Evolutionary conservation across 495 filamentous ascomycete species (phyloP).

Genomic region (Jackrogersella multiformis): DNA sequence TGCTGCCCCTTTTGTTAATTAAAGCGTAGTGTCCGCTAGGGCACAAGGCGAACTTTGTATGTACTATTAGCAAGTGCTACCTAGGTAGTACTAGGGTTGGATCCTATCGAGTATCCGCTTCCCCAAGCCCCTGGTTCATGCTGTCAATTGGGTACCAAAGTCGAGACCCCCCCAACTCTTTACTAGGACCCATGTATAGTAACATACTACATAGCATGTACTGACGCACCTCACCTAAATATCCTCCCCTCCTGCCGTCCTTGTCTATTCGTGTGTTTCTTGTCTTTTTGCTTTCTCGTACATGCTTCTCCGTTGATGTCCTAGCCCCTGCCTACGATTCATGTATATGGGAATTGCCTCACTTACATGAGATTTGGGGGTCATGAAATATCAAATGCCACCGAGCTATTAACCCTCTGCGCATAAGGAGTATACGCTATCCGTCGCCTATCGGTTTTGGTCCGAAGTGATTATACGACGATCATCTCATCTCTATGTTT

Average conservation of each 20-base stretch:
- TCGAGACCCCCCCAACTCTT: slow-evolving; percentile 27
- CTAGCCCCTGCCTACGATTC: slow-evolving; percentile 25
- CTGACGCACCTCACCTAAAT: slow-evolving; percentile 27
- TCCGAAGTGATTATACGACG: slow-evolving; percentile 30
- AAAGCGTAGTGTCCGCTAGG: too few species aligned
- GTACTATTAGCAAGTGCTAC: background rate
- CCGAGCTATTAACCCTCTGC: slow-evolving; percentile 21
- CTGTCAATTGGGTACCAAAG: slow-evolving; percentile 34
- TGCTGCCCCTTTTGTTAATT: too few species aligned
- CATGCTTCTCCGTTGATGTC: slow-evolving; percentile 22
- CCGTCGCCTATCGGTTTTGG: slow-evolving; percentile 3
- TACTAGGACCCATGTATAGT: slow-evolving; percentile 37
- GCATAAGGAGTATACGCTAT: slow-evolving; percentile 16
- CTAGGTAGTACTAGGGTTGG: slow-evolving; percentile 8
- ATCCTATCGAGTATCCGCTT: slow-evolving; percentile 33
- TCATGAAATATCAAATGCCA: slow-evolving; percentile 40
- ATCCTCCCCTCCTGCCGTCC: slow-evolving; percentile 29
- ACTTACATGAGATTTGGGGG: slow-evolving; percentile 31
- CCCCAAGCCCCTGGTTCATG: slow-evolving; percentile 36
- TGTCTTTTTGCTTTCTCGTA: slow-evolving; percentile 28
- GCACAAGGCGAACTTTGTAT: too few species aligned
- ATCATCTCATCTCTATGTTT: slow-evolving; percentile 5
- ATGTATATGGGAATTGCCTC: slow-evolving; percentile 43
- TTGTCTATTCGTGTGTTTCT: slow-evolving; percentile 27
- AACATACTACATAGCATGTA: too few species aligned